phyloP scores from a whole-genome alignment of 306 rosid species.

The Phaseolus lunatus region DNA sequence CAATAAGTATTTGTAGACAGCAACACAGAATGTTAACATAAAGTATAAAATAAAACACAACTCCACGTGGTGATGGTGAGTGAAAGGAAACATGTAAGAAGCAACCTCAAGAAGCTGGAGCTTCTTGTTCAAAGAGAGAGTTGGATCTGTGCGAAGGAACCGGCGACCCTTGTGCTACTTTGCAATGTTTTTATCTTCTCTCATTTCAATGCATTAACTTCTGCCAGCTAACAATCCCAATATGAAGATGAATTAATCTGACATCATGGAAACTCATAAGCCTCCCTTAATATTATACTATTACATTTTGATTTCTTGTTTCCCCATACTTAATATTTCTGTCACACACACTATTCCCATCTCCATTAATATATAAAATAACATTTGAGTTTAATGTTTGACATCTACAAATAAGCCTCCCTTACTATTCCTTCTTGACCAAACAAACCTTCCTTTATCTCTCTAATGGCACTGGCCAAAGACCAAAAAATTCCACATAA shows the following conservation, averaged over 20 bases:
- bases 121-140: slow-evolving; percentile 49
- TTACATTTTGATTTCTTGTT: slow-evolving; percentile 43
- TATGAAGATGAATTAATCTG: slow-evolving; percentile 37
- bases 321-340: slow-evolving; percentile 35
- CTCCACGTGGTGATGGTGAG: slow-evolving; percentile 56
- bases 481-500: slow-evolving; percentile 52
- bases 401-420: slow-evolving; percentile 63
- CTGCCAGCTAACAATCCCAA: slow-evolving; percentile 90
- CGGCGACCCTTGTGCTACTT: slow-evolving; percentile 75
- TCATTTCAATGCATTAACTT: slow-evolving; percentile 43
- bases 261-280: slow-evolving; percentile 22
- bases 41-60: slow-evolving; percentile 32
- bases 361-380: slow-evolving; percentile 4
- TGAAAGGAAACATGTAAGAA: slow-evolving; percentile 58
- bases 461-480: slow-evolving; percentile 63
- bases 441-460: slow-evolving; percentile 35
- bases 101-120: slow-evolving; percentile 34
- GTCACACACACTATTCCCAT: slow-evolving; percentile 40
- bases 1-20: slow-evolving; percentile 26
- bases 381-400: slow-evolving; percentile 32
- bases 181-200: slow-evolving; percentile 26
- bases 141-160: slow-evolving; percentile 65
- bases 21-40: slow-evolving; percentile 48
- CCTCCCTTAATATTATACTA: slow-evolving; percentile 23
- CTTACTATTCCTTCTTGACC: slow-evolving; percentile 33